Evolutionary conservation across 129 eudicot species (phyloP), one percentile per base, ranked within the genome.

Genomic region (Pseudognaphalium luteoalbum): DNA sequence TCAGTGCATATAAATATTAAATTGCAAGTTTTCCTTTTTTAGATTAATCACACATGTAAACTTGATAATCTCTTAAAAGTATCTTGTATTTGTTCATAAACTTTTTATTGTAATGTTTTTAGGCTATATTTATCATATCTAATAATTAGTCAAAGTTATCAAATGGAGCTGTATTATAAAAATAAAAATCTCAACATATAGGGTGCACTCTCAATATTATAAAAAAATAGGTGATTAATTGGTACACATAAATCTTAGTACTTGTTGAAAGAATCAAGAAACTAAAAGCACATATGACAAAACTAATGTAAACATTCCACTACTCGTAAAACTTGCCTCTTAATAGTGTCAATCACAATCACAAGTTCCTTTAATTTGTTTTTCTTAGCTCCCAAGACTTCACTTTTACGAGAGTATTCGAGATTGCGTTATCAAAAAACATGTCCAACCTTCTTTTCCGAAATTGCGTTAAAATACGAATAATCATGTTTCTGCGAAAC

Each of bases 361-460:
- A 66, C 6, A 22, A 12, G 7, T 28, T 39, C 19, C 69, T 73
- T 80, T 47, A 47, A 14, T 47, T 65, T 80, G 74, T 14, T 72
- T 79, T 71, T 28, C 83, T 80, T 80, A 80, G 74, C 74, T 32
- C 16, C 50, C 37, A 73, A 80, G 79, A 73, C 30, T 65, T 28
- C 35, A 11, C 7, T 60, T 60, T 68, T 33, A 25, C n/a, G n/a
- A 25, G 28, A 1, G 28, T 1, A 25, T 25, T 25, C n/a, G n/a
- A n/a, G n/a, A n/a, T n/a, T n/a, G n/a, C n/a, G 28, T 25, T 25
- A 0, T 25, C 28, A 25, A 25, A 25, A 25, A 25, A 25, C 28
- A 25, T 25, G 28, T 25, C 0, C 28, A 25, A 0, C 28, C 28
- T 25, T 25, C 28, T 25, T 25, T 25, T 25, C 1, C 28, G 1